Evolutionary conservation across 768 basidiomycete species (phyloP).

Genomic region (Hygrocybe coccinea): DNA sequence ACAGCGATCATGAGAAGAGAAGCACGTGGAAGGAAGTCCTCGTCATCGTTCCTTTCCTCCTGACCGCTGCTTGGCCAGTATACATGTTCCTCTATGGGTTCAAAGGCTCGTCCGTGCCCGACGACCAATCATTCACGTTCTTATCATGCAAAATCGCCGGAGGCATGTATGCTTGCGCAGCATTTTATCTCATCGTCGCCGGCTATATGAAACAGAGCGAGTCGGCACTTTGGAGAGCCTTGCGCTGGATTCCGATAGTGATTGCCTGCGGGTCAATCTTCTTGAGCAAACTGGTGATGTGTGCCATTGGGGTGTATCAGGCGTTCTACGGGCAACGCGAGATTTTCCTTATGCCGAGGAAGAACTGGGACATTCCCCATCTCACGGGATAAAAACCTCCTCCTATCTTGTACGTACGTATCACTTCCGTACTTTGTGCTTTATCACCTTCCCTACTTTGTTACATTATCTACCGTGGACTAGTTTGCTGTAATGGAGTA

Average conservation of each 20-base stretch:
- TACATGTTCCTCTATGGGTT: not conserved
- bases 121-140: not conserved
- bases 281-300: not conserved
- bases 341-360: not conserved
- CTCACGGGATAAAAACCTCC: not conserved
- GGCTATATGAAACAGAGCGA: too few relatives aligned
- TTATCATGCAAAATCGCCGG: not conserved
- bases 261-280: not conserved
- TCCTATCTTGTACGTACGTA: too few relatives aligned
- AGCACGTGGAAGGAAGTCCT: not conserved
- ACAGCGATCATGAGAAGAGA: not conserved
- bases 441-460: too few relatives aligned
- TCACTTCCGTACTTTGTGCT: too few relatives aligned
- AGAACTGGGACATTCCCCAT: constrained; percentile 1
- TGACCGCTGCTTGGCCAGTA: not conserved
- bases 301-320: not conserved
- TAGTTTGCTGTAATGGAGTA: too few relatives aligned
- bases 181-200: not conserved
- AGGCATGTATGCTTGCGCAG: not conserved
- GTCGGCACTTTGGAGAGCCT: not conserved
- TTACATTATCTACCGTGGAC: too few relatives aligned
- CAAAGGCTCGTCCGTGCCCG: not conserved
- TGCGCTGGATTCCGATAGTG: not conserved
- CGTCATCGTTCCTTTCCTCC: not conserved
- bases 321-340: constrained; percentile 1